Evolutionary conservation across 2,329 filamentous ascomycete species (phyloP), one percentile per base, ranked within the genome.

Genomic region (Arthrobotrys megalospora): DNA sequence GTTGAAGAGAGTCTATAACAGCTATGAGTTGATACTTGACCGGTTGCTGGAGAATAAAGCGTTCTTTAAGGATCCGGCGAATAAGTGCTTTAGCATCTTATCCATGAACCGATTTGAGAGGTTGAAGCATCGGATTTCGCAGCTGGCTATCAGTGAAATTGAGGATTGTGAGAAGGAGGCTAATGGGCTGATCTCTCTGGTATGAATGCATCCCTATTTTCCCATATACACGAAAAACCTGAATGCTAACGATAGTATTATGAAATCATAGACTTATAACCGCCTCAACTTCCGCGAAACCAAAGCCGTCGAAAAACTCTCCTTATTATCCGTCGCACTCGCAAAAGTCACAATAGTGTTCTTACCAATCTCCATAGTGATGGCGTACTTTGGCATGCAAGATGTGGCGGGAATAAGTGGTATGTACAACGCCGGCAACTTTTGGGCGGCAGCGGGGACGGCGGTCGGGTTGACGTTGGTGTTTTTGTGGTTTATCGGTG

Each of bases 101-200:
- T 88, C 90, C 0, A 85, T 88, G 50, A 88, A 88, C 3, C 85
- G 89, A 0, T 91, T 91, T 79, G 88, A 89, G 81, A 84, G 90
- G 21, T 84, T 91, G 28, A 86, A 87, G 55, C 89, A 91, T 80
- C 86, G 89, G 2, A 90, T 91, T 72, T 86, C 87, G 48, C 83
- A 91, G 43, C 91, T 91, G 79, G 90, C 89, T 10, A 83, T 91
- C 76, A 88, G 86, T 69, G 90, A 91, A 82, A 89, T 91, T 50
- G 88, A 90, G 64, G 88, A 89, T 79, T 91, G 89, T 80, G 83
- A 90, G 19, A 85, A 86, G 45, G 86, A 87, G 80, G 88, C 88
- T 72, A 86, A 88, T 6, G 84, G 84, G 1, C 81, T 88, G 1
- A 85, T 88, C 0, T 85, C 75, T 11, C 80, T 86, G 67, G 75